A percentile compares a stretch with the other conserved stretches of the same genome.
phyloP scores from a whole-genome alignment of 768 basidiomycete genomes.

The Phanerochaete carnosa region DNA sequence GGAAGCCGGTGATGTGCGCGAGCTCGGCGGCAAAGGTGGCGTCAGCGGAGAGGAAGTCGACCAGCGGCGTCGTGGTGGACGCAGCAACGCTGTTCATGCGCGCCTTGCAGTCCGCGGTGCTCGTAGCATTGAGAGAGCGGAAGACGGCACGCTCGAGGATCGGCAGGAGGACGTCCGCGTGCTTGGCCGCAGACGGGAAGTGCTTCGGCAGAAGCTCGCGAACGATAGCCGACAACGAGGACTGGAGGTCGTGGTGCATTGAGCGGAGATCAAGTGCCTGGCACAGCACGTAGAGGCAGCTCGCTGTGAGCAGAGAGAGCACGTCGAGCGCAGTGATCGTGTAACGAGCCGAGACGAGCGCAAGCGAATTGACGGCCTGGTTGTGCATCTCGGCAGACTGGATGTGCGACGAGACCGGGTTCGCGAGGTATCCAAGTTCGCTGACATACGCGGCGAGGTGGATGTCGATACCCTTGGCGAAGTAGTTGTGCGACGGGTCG shows the following conservation, averaged over 20 bases:
- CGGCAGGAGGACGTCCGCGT: slow-evolving; percentile 22
- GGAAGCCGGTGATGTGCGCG: slow-evolving; percentile 48
- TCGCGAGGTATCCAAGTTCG: slow-evolving; percentile 80
- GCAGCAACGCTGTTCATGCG: slow-evolving; percentile 73
- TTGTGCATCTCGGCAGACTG: slow-evolving; percentile 93
- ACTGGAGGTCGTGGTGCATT: slow-evolving; percentile 63
- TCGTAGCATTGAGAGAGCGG: slow-evolving; percentile 58
- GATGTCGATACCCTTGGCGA: slow-evolving; percentile 83
- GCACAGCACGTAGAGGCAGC: slow-evolving; percentile 74
- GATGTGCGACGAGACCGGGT: slow-evolving; percentile 80
- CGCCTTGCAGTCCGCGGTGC: slow-evolving; percentile 64
- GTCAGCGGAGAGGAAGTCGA: slow-evolving; percentile 50
- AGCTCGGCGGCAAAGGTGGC: slow-evolving; percentile 20
- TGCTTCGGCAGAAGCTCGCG: slow-evolving; percentile 44
- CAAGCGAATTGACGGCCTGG: slow-evolving; percentile 87
- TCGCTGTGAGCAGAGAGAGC: slow-evolving; percentile 67
- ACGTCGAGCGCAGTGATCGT: slow-evolving; percentile 79
- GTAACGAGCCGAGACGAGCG: slow-evolving; percentile 78
- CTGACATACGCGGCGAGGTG: slow-evolving; percentile 77
- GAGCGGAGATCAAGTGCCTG: slow-evolving; percentile 88
- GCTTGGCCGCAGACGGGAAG: slow-evolving; percentile 28
- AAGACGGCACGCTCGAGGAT: slow-evolving; percentile 43
- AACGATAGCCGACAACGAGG: slow-evolving; percentile 41
- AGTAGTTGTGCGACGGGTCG: slow-evolving; percentile 80
- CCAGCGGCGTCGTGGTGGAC: slow-evolving; percentile 54